Evolutionary conservation across 345 rosid genomes (phyloP), one percentile per base, ranked within the genome.

Genomic region (Ailanthus altissimus): DNA sequence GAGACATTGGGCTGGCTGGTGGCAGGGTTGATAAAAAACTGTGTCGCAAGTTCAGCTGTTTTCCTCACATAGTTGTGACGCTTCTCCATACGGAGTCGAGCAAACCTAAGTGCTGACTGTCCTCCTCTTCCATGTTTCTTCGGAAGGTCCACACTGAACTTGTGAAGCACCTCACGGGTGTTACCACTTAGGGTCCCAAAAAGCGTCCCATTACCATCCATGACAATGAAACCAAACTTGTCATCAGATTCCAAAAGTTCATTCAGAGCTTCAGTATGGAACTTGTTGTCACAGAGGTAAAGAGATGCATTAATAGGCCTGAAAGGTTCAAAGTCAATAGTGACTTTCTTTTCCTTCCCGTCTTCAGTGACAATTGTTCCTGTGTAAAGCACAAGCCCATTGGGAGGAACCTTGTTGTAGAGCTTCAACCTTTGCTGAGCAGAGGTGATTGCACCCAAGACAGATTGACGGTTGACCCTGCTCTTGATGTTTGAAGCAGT

Each of bases 121-220:
- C 94, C 94, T 83, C 94, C 94, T 81, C 94, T 88, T 15, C 94
- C 94, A 56, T 90, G 94, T 70, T 90, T 90, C 89, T 90, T 90
- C 2, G 94, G 94, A 56, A 90, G 85, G 81, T 90, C 94, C 66
- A 90, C 94, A 54, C 77, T 78, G 63, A 88, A 90, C 67, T 90
- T 90, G 77, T 90, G 94, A 54, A 90, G 88, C 73, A 90, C 92
- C 81, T 90, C 94, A 61, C 94, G 76, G 4, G 94, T 85, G 67
- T 90, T 88, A 45, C 94, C 94, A 58, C 94, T 90, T 50, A 90
- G 82, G 57, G 94, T 90, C 54, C 94, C 94, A 76, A 90, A 90
- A 36, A 90, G 92, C 54, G 94, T 90, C 58, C 94, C 94, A 78
- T 90, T 90, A 56, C 94, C 92, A 81, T 90, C 94, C 94, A 90